Percentiles rank a stretch among this genome's conserved stretches.
Evolutionary conservation across 768 basidiomycete species (phyloP).

Genomic region (Tricholoma furcatifolium): DNA sequence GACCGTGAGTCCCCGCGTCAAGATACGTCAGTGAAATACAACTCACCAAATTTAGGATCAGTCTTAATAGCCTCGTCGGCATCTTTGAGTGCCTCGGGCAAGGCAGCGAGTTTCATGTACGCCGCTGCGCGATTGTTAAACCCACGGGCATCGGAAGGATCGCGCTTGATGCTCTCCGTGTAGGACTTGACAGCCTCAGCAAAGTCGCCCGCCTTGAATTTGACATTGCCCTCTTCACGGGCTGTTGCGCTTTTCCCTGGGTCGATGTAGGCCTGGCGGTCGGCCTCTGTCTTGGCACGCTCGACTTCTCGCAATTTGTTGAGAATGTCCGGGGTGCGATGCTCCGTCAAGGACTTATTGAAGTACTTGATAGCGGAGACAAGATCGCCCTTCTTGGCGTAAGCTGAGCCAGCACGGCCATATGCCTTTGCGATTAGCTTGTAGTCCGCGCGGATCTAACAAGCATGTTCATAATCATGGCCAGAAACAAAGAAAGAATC

Average conservation of each 20-base stretch:
- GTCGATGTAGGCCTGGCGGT: conserved; percentile 83
- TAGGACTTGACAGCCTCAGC: conserved; percentile 90
- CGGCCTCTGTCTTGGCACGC: conserved; percentile 72
- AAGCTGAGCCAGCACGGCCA: conserved; percentile 85
- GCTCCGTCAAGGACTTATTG: conserved; percentile 92
- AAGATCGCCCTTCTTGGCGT: conserved; percentile 77
- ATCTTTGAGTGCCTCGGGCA: conserved; percentile 96
- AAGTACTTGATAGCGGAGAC: conserved; percentile 83
- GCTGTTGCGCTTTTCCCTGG: conserved; percentile 79
- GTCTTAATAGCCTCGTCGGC: conserved; percentile 90
- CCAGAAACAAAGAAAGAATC: background rate
- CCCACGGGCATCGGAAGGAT: conserved; percentile 84
- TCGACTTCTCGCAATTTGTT: conserved; percentile 87
- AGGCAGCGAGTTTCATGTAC: conserved; percentile 90
- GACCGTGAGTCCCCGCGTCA: background rate
- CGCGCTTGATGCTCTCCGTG: conserved; percentile 95
- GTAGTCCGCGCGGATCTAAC: conserved; percentile 84
- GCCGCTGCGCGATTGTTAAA: conserved; percentile 99
- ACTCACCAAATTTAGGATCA: conserved; percentile 80
- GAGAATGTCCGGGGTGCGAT: conserved; percentile 91
- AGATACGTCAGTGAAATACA: background rate
- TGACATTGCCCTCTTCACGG: conserved; percentile 88
- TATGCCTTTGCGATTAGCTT: conserved; percentile 94
- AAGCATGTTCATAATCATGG: background rate
- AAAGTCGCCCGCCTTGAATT: conserved; percentile 93